These are phyloP conservation scores for Daldinia eschscholtzii DNA, from an alignment of 2,329 filamentous ascomycete genomes.

Conservation along the genomic window DNA sequence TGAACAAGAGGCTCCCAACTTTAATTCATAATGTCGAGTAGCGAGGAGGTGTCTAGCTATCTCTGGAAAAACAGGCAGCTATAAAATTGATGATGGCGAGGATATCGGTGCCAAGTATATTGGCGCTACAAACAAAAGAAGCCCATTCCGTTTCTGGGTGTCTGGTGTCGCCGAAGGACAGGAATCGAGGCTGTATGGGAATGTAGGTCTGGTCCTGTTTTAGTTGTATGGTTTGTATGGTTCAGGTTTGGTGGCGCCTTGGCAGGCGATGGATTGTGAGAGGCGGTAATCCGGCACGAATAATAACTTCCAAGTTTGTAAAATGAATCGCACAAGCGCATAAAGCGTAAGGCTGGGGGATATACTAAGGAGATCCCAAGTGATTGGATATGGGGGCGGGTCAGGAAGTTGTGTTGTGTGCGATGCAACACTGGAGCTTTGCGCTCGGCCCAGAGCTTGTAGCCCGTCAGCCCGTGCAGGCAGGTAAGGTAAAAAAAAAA, in stretches of 20 bases:
- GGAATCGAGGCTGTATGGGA: not conserved
- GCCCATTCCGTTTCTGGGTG: slow-evolving; percentile 12
- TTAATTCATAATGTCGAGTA: slow-evolving; percentile 20
- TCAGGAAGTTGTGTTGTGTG: not conserved
- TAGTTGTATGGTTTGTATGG: slow-evolving; percentile 1
- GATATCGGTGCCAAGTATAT: slow-evolving; percentile 2
- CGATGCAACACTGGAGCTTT: not conserved
- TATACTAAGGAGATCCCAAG: slow-evolving; percentile 16
- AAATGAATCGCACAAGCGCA: not conserved
- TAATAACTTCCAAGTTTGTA: not conserved
- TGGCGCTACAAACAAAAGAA: slow-evolving; percentile 3
- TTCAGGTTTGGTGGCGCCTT: slow-evolving; percentile 13
- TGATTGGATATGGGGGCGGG: slow-evolving; percentile 24
- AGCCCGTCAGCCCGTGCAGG: not conserved
- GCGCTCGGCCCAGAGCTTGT: not conserved
- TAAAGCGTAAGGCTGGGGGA: slow-evolving; percentile 2
- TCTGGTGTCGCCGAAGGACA: slow-evolving; percentile 1
- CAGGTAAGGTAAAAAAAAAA: not conserved
- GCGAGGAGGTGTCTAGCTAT: not conserved
- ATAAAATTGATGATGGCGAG: not conserved
- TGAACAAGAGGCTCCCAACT: slow-evolving; percentile 4
- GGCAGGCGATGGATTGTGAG: slow-evolving; percentile 22
- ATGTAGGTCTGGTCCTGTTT: not conserved
- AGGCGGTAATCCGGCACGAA: slow-evolving; percentile 22
- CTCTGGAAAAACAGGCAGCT: not conserved